Conservation (phyloP, 1,284 basidiomycete genomes). For the Kwoniella shivajii region DNA sequence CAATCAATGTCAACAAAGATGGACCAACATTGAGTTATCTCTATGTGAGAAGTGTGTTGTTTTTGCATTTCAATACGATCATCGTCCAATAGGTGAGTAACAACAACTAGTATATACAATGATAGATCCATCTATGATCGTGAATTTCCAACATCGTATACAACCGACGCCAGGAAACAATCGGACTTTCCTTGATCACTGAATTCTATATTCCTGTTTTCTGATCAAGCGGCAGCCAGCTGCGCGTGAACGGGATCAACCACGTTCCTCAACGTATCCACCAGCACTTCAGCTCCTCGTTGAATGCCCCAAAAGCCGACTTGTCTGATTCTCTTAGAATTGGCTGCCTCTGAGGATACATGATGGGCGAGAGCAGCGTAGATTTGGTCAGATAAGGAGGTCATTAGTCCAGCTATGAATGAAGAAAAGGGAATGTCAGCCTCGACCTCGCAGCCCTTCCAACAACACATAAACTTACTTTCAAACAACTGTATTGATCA, state of each 20-base stretch:
- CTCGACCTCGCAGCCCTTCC: background rate
- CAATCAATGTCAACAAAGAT: no score
- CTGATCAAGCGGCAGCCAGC: slow-evolving; percentile 7
- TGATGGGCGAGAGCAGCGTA: slow-evolving; percentile 91
- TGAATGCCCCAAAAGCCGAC: slow-evolving; percentile 82
- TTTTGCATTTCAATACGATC: no score
- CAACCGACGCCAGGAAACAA: no score
- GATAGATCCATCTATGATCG: no score
- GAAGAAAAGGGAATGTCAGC: background rate
- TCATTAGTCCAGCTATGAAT: slow-evolving; percentile 47
- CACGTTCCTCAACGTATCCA: slow-evolving; percentile 63
- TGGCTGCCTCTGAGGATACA: slow-evolving; percentile 75
- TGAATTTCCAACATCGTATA: no score
- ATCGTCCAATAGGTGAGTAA: background rate
- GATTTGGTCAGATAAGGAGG: slow-evolving; percentile 57
- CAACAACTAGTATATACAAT: background rate
- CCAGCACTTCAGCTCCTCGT: slow-evolving; percentile 67
- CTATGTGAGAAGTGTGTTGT: no score
- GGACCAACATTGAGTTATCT: no score
- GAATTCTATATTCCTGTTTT: no score
- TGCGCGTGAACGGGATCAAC: slow-evolving; percentile 55
- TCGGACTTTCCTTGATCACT: no score
- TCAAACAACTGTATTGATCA: slow-evolving; percentile 38
- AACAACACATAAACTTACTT: slow-evolving; percentile 24
- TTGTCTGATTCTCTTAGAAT: slow-evolving; percentile 80